phyloP scores from a whole-genome alignment of 1,284 basidiomycete species.

The Puccinia coronata region DNA sequence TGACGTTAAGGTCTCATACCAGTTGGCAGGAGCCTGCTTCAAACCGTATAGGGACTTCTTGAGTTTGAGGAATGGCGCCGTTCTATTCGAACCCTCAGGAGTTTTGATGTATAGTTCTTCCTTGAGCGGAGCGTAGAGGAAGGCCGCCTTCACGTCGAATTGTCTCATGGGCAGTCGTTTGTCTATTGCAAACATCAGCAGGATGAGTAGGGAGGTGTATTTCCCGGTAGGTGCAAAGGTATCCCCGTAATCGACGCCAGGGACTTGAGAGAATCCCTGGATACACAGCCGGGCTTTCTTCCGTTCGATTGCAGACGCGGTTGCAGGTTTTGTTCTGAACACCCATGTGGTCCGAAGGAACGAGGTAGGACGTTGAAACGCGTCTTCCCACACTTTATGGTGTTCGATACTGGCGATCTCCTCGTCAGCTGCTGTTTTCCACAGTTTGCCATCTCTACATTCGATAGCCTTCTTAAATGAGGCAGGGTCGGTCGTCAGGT shows the following conservation, averaged over 20 bases:
- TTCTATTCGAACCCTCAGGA: slow-evolving; percentile 53
- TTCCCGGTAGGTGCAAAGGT: slow-evolving; percentile 61
- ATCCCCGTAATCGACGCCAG: slow-evolving; percentile 61
- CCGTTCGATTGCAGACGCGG: slow-evolving; percentile 55
- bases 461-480: neutral
- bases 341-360: slow-evolving; percentile 59
- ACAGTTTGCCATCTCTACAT: neutral
- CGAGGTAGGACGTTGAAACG: neutral
- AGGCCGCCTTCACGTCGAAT: slow-evolving; percentile 62
- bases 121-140: no score
- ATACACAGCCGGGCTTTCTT: slow-evolving; percentile 62
- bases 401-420: neutral
- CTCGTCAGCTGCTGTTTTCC: neutral
- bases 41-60: slow-evolving; percentile 7
- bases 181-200: no score
- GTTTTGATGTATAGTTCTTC: slow-evolving; percentile 60
- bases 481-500: neutral
- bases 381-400: slow-evolving; percentile 5
- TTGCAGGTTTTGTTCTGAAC: slow-evolving; percentile 60
- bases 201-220: slow-evolving; percentile 57
- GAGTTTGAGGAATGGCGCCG: neutral
- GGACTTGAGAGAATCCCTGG: slow-evolving; percentile 61
- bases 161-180: slow-evolving; percentile 59
- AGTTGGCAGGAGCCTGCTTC: slow-evolving; percentile 1
- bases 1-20: no score